Percentiles rank a stretch among this genome's conserved stretches.
Evolutionary conservation across 2,329 filamentous ascomycete genomes (phyloP).

Genomic region (Drechmeria coniospora): DNA sequence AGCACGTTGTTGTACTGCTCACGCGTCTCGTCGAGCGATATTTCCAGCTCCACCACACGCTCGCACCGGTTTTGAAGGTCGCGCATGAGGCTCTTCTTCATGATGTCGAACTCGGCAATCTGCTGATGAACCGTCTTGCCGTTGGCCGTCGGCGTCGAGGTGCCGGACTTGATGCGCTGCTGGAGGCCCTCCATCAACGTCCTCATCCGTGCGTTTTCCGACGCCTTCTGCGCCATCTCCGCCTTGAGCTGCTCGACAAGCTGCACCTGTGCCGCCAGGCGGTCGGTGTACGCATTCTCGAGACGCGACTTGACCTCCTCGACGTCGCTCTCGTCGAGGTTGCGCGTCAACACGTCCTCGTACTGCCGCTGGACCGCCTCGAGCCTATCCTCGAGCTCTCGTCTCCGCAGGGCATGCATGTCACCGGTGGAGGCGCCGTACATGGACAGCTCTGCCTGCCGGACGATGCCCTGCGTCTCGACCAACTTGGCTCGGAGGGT

Average conservation of each 20-base stretch:
- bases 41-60: conserved; percentile 93
- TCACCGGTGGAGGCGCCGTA: conserved; percentile 53
- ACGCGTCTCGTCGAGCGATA: conserved; percentile 88
- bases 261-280: conserved; percentile 57
- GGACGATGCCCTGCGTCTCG: conserved; percentile 81
- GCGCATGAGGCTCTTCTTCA: conserved; percentile 99
- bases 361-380: conserved; percentile 66
- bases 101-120: conserved; percentile 95
- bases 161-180: conserved; percentile 50
- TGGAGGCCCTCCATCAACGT: conserved; percentile 68
- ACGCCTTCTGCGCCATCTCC: conserved; percentile 60
- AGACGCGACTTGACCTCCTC: conserved; percentile 73
- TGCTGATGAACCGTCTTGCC: conserved; percentile 94
- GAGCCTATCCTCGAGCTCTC: conserved; percentile 64
- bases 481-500: conserved; percentile 64
- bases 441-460: conserved; percentile 79
- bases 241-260: conserved; percentile 62
- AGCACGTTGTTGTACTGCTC: conserved; percentile 99
- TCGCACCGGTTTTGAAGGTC: conserved; percentile 97
- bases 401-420: conserved; percentile 50
- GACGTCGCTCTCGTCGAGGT: conserved; percentile 61
- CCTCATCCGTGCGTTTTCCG: conserved; percentile 72
- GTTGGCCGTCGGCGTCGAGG: conserved; percentile 46
- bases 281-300: conserved; percentile 60
- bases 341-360: conserved; percentile 65